Evolutionary conservation across 1,284 basidiomycete genomes (phyloP).

Genomic region (Porogramme epimiltina): DNA sequence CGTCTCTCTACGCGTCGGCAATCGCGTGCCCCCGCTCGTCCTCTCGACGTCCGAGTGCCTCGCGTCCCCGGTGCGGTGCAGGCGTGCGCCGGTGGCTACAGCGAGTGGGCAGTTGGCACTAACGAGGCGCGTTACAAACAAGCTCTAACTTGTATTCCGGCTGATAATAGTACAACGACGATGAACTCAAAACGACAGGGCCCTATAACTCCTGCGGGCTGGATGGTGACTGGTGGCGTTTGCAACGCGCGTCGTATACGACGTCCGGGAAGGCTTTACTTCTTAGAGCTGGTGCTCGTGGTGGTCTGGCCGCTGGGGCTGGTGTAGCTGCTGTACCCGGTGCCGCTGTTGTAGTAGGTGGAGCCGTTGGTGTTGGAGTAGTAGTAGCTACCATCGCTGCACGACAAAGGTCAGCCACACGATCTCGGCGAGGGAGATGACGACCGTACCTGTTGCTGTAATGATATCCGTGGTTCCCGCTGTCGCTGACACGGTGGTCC

Average conservation of each 20-base stretch:
- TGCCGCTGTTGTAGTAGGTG: constrained; percentile 27
- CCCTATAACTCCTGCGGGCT: no score
- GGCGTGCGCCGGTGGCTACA: no score
- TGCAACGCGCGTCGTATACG: no score
- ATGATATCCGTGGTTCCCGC: constrained; percentile 28
- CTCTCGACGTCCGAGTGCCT: no score
- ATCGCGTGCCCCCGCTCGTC: no score
- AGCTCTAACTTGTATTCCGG: no score
- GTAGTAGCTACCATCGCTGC: constrained; percentile 30
- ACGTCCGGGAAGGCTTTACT: constrained; percentile 2
- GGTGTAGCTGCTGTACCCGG: constrained; percentile 23
- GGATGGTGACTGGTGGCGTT: no score
- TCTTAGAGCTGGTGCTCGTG: background rate
- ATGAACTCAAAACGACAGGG: no score
- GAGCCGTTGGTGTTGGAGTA: constrained; percentile 28
- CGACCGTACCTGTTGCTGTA: constrained; percentile 28
- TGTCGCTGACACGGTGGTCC: constrained; percentile 24
- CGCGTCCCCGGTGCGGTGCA: no score
- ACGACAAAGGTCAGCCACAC: background rate
- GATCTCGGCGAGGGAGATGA: background rate
- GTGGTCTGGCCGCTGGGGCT: constrained; percentile 13
- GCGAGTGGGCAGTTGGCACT: no score
- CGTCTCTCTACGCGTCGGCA: no score
- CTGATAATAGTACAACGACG: constrained; percentile 2
- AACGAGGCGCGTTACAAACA: no score